phyloP scores from a whole-genome alignment of 768 basidiomycete species.

The Pseudohyphozyma bogoriensis region DNA sequence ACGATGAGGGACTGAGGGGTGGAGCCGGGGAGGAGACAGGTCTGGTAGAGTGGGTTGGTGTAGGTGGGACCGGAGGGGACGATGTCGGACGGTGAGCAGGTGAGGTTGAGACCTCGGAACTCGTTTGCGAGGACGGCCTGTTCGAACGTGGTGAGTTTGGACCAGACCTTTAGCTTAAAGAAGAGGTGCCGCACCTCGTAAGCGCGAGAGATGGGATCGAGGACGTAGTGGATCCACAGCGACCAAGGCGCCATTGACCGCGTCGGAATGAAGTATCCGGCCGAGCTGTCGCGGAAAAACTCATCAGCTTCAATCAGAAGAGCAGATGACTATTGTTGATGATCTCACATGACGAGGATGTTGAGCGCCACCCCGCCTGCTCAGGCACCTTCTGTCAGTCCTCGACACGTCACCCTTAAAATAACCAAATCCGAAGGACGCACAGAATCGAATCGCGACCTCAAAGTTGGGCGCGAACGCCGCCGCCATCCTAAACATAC shows the following conservation, averaged over 20 bases:
- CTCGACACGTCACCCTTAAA: no score
- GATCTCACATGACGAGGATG: slow-evolving; percentile 25
- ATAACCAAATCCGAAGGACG: no score
- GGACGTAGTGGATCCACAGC: slow-evolving; percentile 28
- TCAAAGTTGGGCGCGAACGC: slow-evolving; percentile 25
- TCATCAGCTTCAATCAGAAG: slow-evolving; percentile 35
- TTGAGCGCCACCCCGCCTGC: slow-evolving; percentile 27
- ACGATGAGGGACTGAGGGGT: slow-evolving; percentile 48
- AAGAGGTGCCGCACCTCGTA: slow-evolving; percentile 26
- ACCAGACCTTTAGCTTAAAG: neutral
- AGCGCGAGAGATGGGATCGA: slow-evolving; percentile 33
- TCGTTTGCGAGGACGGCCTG: slow-evolving; percentile 31
- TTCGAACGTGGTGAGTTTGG: neutral
- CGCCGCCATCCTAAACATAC: slow-evolving; percentile 28
- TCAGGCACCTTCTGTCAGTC: no score
- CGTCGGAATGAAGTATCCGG: slow-evolving; percentile 30
- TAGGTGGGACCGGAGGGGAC: slow-evolving; percentile 28
- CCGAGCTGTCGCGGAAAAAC: slow-evolving; percentile 5
- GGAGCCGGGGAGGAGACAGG: slow-evolving; percentile 40
- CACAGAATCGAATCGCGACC: slow-evolving; percentile 26
- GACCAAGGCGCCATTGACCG: slow-evolving; percentile 27
- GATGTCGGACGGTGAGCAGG: slow-evolving; percentile 24
- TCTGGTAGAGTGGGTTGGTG: slow-evolving; percentile 9
- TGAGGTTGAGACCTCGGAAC: slow-evolving; percentile 20
- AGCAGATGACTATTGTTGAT: slow-evolving; percentile 27